These are phyloP conservation scores for Dittrichia graveolens DNA, from an alignment of 129 eudicot species.

Conservation along the genomic window DNA sequence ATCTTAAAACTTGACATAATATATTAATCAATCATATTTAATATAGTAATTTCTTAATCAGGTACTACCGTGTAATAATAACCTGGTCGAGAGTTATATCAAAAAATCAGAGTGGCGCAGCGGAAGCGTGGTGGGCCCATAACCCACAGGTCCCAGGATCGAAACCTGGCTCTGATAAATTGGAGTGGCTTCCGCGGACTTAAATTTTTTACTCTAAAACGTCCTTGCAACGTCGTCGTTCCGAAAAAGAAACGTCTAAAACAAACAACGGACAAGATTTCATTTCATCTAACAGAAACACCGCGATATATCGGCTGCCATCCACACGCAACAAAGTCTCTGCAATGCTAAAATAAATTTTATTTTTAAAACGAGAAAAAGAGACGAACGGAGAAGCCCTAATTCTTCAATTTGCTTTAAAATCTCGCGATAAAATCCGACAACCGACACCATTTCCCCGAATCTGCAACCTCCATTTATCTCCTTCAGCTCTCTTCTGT, in stretches of 20 bases:
- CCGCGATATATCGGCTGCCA: slow-evolving; percentile 35
- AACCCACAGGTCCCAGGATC: slow-evolving; percentile 99
- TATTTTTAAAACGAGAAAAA: slow-evolving; percentile 12
- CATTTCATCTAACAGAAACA: slow-evolving; percentile 13
- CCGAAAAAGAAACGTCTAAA: too few species aligned
- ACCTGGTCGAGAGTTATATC: neutral
- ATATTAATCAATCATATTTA: too few species aligned
- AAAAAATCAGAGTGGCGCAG: slow-evolving; percentile 98
- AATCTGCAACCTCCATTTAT: slow-evolving; percentile 43
- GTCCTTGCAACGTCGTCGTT: neutral
- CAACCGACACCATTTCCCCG: slow-evolving; percentile 27
- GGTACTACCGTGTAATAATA: too few species aligned
- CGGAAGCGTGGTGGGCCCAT: slow-evolving; percentile 99
- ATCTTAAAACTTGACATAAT: too few species aligned
- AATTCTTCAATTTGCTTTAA: slow-evolving; percentile 30
- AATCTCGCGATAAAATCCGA: slow-evolving; percentile 42
- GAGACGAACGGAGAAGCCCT: slow-evolving; percentile 32
- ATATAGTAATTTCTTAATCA: too few species aligned
- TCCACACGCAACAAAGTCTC: slow-evolving; percentile 24
- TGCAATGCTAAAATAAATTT: neutral
- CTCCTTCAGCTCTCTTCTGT: slow-evolving; percentile 32
- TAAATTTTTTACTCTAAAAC: neutral
- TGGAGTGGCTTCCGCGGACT: neutral
- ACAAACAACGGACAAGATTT: neutral
- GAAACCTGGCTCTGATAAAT: slow-evolving; percentile 99